These are phyloP conservation scores for Tetrapisispora pingtungensis DNA, from an alignment of 805 yeast genomes.

Conservation along the genomic window DNA sequence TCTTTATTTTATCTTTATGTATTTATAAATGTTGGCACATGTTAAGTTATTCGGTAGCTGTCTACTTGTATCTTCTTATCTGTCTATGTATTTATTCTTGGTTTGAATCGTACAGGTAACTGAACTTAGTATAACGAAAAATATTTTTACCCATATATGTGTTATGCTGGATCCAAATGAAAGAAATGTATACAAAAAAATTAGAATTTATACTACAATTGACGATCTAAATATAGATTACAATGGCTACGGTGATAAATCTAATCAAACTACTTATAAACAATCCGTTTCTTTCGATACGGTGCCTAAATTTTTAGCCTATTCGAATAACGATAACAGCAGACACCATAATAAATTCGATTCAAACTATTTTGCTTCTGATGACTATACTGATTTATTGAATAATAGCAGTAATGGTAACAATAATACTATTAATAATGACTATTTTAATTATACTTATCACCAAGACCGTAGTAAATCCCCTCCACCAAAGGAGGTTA, in stretches of 20 bases:
- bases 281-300: constrained; percentile 29
- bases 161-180: neutral
- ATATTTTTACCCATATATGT: no score
- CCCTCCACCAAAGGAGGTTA: constrained; percentile 4
- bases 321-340: constrained; percentile 9
- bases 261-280: constrained; percentile 2
- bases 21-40: no score
- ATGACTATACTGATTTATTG: neutral
- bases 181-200: constrained; percentile 11
- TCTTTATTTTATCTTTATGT: no score
- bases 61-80: no score
- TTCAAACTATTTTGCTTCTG: neutral
- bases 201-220: constrained; percentile 7
- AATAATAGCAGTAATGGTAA: neutral
- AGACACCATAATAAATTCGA: constrained; percentile 2
- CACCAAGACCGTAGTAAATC: constrained; percentile 4
- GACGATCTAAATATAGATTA: neutral
- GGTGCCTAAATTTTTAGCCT: constrained; percentile 22
- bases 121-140: no score
- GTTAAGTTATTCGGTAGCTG: no score
- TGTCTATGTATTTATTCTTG: no score
- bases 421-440: no score
- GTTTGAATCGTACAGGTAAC: no score
- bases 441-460: neutral
- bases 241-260: neutral